Evolutionary conservation across 1,284 basidiomycete species (phyloP), one percentile per base, ranked within the genome.

Genomic region (Microbotryum lychnidis-dioicae): DNA sequence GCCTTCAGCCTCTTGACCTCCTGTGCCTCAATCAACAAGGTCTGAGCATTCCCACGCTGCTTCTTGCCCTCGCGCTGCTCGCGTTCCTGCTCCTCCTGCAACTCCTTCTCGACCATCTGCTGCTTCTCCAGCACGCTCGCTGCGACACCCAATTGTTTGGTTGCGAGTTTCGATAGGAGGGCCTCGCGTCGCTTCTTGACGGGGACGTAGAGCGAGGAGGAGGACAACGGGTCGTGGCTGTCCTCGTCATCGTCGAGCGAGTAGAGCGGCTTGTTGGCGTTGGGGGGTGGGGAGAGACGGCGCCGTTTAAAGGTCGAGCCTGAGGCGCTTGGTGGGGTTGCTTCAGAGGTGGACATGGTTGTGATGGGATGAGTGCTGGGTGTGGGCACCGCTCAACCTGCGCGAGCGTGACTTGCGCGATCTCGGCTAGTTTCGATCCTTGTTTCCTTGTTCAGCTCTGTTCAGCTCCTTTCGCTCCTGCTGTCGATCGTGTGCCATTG

Each of bases 1-100:
- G 87, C 89, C 75, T 85, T 89, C 72, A 80, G 80, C 42, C 81
- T 81, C 74, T 93, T 90, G 27, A 97, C 91, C 73, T 96, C 91
- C 76, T 94, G 91, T 0, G 92, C 92, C 73, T 93, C 89, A 71
- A 91, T 77, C 57, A 97, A 77, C 57, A 97, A 76, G 0, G 91
- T 94, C 68, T 89, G 79, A 74, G 91, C 87, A 37, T 62, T 61
- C 73, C 84, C 86, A 62, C 91, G 78, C 25, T 84, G 82, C 74
- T 82, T 84, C 72, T 93, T 88, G 63, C 81, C 82, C 31, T 79
- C 78, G 47, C 79, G 74, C 72, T 92, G 87, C 71, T 89, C 87
- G 71, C 91, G 87, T 54, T 82, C 80, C 85, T 73, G 87, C 83
- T 52, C 70, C 57, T 83, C 76, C 60, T 84, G 82, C 52, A 83